phyloP scores from a whole-genome alignment of 345 rosid species.

The Eucalyptus erythrocorys region DNA sequence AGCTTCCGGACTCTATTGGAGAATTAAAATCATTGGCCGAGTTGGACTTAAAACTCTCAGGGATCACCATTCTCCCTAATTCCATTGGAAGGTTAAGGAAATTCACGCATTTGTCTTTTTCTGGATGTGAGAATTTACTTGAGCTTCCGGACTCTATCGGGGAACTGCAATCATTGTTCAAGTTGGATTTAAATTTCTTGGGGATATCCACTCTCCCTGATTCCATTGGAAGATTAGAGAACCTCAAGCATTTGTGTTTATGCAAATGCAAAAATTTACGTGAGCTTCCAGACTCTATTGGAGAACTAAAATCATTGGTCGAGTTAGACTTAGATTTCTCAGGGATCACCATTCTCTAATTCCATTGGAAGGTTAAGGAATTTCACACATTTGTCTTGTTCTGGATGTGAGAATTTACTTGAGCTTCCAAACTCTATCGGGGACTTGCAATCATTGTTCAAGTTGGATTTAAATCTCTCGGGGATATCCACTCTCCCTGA shows the following conservation, averaged over 20 bases:
- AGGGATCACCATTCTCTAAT: accelerated
- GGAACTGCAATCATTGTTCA: accelerated
- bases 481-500: accelerated
- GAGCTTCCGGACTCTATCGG: no score
- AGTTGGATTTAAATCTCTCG: no score
- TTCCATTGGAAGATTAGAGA: no score
- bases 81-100: no score
- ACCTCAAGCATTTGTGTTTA: accelerated
- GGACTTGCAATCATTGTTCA: accelerated
- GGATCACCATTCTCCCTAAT: no score
- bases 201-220: accelerated
- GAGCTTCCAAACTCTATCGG: no score
- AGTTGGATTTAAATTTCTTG: accelerated
- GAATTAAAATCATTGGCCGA: no score
- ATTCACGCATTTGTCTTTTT: accelerated
- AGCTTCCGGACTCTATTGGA: no score
- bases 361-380: no score
- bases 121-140: accelerated
- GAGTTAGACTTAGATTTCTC: no score
- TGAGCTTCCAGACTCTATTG: no score
- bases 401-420: accelerated
- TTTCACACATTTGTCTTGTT: accelerated
- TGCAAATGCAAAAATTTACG: accelerated
- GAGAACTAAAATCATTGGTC: accelerated
- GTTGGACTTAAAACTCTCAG: accelerated